Evolutionary conservation across 1,139 yeast genomes (phyloP), one percentile per base, ranked within the genome.

Genomic region (Torulaspora globosa): DNA sequence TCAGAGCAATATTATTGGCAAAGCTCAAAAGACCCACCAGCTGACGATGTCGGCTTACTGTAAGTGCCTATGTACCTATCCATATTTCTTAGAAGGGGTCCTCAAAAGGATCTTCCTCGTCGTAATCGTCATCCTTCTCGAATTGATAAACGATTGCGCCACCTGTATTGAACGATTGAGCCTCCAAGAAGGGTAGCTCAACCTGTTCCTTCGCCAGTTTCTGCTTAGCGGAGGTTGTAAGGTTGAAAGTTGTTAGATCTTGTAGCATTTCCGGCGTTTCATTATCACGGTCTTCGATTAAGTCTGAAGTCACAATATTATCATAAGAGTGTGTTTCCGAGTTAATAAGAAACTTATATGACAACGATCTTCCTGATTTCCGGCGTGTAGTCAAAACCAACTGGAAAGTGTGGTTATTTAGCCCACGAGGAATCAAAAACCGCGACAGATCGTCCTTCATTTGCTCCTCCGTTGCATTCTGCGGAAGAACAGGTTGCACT

Each of bases 31-130:
- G 40, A 21, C 30, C 14, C 36, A 39, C 23, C 29, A 35, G 35
- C 16, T 23, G 32, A 38, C 37, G 32, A 26, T 21, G 14, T 37
- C 11, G 26, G 11, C 19, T 15, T 10, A 26, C 29, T 34, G 15
- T 35, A 35, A 28, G 30, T 44, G 29, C 8, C 12, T 26, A 24
- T 3, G 47, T 36, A 32, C 21, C 36, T 35, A 26, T 41, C 29
- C 21, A 29, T 41, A 40, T 30, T 28, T 19, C 33, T 62, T 64
- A 89, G 59, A 89, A 90, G 3, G 97, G 97, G 61, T 92, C 97
- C 62, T 92, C 98, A 58, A 83, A 90, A 0, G 97, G 97, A 65
- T 92, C 98, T 56, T 92, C 97, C 65, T 92, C 97, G 62, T 92
- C 97, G 49, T 89, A 90, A 63, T 90, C 97, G 63, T 90, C 84